Evolutionary conservation across 2,329 filamentous ascomycete genomes (phyloP).

Genomic region (Tolypocladium amazonense): DNA sequence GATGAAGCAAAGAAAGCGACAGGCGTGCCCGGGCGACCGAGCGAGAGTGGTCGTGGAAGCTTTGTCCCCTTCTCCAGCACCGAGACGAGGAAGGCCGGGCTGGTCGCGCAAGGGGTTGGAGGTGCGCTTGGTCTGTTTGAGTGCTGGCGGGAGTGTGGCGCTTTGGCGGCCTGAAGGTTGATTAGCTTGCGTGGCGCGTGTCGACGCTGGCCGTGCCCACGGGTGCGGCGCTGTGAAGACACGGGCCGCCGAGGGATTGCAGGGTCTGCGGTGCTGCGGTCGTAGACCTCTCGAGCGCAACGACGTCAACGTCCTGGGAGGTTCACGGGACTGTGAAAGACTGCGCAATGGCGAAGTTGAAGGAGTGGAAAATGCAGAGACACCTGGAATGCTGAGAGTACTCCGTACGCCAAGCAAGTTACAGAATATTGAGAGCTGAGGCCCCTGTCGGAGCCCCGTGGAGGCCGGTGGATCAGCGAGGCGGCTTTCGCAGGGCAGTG

Average conservation of each 20-base stretch:
- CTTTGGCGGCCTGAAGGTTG: not conserved
- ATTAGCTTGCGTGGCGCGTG: not conserved
- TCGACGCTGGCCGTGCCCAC: not conserved
- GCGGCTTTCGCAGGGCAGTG: not conserved
- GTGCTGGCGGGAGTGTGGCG: not conserved
- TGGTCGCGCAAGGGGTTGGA: not conserved
- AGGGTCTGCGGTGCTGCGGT: not conserved
- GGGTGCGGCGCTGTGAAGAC: not conserved
- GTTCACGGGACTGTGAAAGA: not conserved
- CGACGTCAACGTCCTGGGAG: not conserved
- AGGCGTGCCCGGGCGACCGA: not conserved
- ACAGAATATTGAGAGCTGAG: not conserved
- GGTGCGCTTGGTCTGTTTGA: not conserved
- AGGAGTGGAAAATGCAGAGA: not conserved
- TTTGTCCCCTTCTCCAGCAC: not conserved
- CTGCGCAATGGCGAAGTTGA: not conserved
- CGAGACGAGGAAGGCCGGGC: not conserved
- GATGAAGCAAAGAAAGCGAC: not conserved
- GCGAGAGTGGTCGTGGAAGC: not conserved
- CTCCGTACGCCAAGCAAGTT: no score
- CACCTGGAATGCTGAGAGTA: not conserved
- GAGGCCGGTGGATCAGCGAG: not conserved
- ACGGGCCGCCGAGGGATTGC: not conserved
- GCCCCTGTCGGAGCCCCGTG: not conserved
- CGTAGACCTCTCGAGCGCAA: not conserved